Evolutionary conservation across 345 rosid genomes (phyloP).

Genomic region (Lepidium sativum): DNA sequence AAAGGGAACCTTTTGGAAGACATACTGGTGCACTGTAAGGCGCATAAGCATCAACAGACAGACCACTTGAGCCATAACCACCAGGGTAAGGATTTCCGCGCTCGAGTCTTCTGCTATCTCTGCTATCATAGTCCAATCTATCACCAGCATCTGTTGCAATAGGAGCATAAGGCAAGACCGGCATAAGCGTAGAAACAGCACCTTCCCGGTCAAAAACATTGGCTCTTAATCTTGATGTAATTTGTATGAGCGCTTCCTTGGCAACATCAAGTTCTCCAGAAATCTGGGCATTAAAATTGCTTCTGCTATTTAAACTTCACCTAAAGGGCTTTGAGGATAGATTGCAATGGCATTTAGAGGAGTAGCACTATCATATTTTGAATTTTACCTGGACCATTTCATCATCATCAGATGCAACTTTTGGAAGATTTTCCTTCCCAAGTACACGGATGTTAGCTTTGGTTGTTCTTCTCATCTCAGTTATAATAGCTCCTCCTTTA

Average conservation of each 20-base stretch:
- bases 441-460: slow-evolving; percentile 91
- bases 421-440: slow-evolving; percentile 81
- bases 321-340: not conserved
- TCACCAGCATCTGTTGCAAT: slow-evolving; percentile 51
- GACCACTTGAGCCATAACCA: slow-evolving; percentile 64
- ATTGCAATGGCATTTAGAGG: not conserved
- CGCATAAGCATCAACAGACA: slow-evolving; percentile 56
- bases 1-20: slow-evolving; percentile 2
- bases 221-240: slow-evolving; percentile 73
- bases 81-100: slow-evolving; percentile 70
- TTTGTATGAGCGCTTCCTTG: slow-evolving; percentile 88
- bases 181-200: slow-evolving; percentile 63
- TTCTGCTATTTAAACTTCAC: not conserved
- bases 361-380: not conserved
- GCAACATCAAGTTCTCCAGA: slow-evolving; percentile 92
- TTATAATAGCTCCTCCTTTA: slow-evolving; percentile 81
- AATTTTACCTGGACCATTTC: slow-evolving; percentile 93
- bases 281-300: slow-evolving; percentile 40
- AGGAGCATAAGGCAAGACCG: slow-evolving; percentile 83
- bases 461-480: slow-evolving; percentile 83
- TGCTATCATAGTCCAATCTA: slow-evolving; percentile 34
- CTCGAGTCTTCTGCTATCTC: slow-evolving; percentile 71
- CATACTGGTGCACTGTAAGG: slow-evolving; percentile 53
- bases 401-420: slow-evolving; percentile 79
- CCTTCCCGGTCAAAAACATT: slow-evolving; percentile 88